These are phyloP conservation scores for Fusarium anthophilum DNA, from an alignment of 2,329 filamentous ascomycete genomes.

Conservation along the genomic window DNA sequence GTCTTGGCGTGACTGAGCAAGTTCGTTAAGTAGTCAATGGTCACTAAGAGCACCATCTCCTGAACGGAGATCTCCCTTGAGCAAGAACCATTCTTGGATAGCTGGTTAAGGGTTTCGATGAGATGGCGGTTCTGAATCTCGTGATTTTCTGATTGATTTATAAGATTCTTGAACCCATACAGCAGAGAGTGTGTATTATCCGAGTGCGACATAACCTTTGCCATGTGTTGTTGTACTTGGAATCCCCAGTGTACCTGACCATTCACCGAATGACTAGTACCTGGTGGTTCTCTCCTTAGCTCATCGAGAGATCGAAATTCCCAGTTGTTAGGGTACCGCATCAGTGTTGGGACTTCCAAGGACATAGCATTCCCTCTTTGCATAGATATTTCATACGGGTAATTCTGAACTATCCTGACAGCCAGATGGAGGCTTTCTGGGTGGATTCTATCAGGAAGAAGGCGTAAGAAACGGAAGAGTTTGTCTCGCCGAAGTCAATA, in stretches of 20 bases:
- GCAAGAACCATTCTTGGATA: neutral
- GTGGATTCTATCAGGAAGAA: no score
- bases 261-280: fast-evolving
- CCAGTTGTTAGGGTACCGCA: no score
- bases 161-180: neutral
- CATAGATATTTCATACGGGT: no score
- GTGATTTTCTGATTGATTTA: neutral
- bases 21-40: neutral
- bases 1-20: neutral
- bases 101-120: neutral
- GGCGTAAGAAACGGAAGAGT: no score
- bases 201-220: neutral
- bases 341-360: no score
- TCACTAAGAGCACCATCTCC: neutral
- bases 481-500: no score
- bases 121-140: neutral
- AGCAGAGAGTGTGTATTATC: neutral
- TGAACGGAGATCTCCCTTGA: neutral
- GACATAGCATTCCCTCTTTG: no score
- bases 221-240: neutral
- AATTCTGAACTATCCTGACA: no score
- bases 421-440: no score
- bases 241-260: neutral
- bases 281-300: neutral
- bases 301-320: no score